Evolutionary conservation across 2,329 filamentous ascomycete species (phyloP).

Genomic region (Xylaria sp.): DNA sequence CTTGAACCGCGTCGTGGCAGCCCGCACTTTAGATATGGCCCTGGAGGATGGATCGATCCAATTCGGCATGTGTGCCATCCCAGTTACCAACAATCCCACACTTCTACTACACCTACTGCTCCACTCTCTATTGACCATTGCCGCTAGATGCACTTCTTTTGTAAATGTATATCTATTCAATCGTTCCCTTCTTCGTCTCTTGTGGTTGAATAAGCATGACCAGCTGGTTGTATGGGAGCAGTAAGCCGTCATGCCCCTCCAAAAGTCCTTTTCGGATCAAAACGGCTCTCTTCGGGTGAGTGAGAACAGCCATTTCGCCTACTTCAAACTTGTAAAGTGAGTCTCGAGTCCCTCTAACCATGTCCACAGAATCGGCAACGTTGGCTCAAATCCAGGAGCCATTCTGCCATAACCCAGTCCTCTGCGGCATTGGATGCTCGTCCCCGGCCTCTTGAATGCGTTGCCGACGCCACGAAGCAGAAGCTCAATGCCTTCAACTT

Average conservation of each 20-base stretch:
- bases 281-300: slow-evolving; percentile 41
- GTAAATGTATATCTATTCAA: not conserved
- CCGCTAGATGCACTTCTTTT: not conserved
- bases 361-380: slow-evolving; percentile 40
- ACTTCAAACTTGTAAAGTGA: too few species aligned
- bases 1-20: slow-evolving; percentile 17
- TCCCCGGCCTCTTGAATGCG: slow-evolving; percentile 50
- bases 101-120: not conserved
- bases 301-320: slow-evolving; percentile 9
- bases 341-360: too few species aligned
- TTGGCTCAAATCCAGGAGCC: slow-evolving; percentile 62
- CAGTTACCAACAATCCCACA: too few species aligned
- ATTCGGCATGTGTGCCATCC: not conserved
- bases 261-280: slow-evolving; percentile 50
- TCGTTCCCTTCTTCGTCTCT: not conserved
- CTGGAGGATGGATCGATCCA: not conserved
- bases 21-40: slow-evolving; percentile 6
- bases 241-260: slow-evolving; percentile 45
- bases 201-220: slow-evolving; percentile 28
- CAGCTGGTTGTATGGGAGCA: slow-evolving; percentile 25
- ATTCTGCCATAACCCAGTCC: slow-evolving; percentile 49
- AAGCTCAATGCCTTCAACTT: slow-evolving; percentile 66
- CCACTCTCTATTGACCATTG: not conserved
- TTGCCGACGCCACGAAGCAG: slow-evolving; percentile 64
- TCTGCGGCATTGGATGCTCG: slow-evolving; percentile 37